Evolutionary conservation across 1,284 basidiomycete genomes (phyloP).

Genomic region (Uromyces viciae-fabae): DNA sequence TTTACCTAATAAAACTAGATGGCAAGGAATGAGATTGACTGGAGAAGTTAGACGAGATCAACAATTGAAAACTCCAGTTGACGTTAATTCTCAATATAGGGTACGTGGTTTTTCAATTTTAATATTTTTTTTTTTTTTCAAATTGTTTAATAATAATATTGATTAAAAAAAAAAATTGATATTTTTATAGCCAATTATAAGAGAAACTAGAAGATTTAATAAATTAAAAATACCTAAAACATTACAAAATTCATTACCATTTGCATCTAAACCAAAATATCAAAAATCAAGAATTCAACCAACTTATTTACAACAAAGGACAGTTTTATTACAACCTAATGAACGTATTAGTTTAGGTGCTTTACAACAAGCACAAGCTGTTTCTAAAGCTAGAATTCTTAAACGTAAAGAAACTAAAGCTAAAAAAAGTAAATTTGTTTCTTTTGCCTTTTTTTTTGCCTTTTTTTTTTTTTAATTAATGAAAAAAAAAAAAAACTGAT

Average conservation of each 20-base stretch:
- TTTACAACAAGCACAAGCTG: conserved; percentile 87
- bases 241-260: conserved; percentile 82
- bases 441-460: no score
- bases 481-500: no score
- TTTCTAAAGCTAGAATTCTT: conserved; percentile 79
- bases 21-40: conserved; percentile 92
- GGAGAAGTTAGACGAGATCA: conserved; percentile 84
- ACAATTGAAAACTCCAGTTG: conserved; percentile 73
- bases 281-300: conserved; percentile 69
- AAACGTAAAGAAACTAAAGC: conserved; percentile 77
- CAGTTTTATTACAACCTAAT: conserved; percentile 89
- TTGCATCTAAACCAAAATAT: conserved; percentile 82
- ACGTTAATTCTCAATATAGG: conserved; percentile 85
- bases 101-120: conserved; percentile 54
- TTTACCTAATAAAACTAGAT: conserved; percentile 69
- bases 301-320: conserved; percentile 85
- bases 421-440: conserved; percentile 50
- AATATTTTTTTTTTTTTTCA: neutral
- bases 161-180: neutral
- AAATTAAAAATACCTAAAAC: conserved; percentile 81
- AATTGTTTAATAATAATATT: neutral
- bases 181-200: conserved; percentile 62
- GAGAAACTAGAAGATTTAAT: conserved; percentile 81
- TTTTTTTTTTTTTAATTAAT: neutral
- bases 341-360: conserved; percentile 89